Percentiles rank a stretch among this genome's conserved stretches.
Conservation (phyloP, 768 basidiomycete genomes). For the Kwoniella dejecticola region DNA sequence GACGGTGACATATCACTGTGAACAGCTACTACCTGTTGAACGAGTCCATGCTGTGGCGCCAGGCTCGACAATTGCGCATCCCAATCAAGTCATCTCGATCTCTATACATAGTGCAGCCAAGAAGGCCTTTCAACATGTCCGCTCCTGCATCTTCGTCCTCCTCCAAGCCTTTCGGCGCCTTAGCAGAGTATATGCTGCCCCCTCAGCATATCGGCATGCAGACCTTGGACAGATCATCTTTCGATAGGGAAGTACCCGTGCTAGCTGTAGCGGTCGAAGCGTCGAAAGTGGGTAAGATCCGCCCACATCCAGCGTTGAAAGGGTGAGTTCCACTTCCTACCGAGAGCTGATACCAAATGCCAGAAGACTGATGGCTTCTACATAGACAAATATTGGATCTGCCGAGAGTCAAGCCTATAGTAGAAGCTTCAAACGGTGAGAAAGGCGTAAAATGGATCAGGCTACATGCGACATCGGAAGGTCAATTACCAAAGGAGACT, state of each 20-base stretch:
- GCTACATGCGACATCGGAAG: constrained; percentile 61
- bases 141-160: constrained; percentile 13
- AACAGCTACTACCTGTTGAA: too few species aligned
- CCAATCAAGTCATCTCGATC: too few species aligned
- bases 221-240: constrained; percentile 63
- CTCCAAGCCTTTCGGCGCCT: background rate
- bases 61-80: too few species aligned
- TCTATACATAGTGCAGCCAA: too few species aligned
- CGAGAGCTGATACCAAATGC: background rate
- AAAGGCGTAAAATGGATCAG: constrained; percentile 14
- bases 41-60: too few species aligned
- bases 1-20: too few species aligned
- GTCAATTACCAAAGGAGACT: constrained; percentile 65
- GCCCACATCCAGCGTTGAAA: constrained; percentile 37
- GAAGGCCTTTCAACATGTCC: constrained; percentile 14
- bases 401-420: constrained; percentile 29
- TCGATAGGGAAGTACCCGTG: constrained; percentile 67
- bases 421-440: constrained; percentile 8
- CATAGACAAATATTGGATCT: constrained; percentile 36
- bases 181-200: constrained; percentile 42
- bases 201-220: constrained; percentile 61
- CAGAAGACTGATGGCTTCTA: background rate
- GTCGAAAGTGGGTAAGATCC: constrained; percentile 61
- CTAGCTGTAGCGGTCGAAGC: constrained; percentile 69
- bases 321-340: constrained; percentile 30